Evolutionary conservation across 202 grass and related monocot genomes (phyloP).

Genomic region (Schoenoplectus tabernaemontani): DNA sequence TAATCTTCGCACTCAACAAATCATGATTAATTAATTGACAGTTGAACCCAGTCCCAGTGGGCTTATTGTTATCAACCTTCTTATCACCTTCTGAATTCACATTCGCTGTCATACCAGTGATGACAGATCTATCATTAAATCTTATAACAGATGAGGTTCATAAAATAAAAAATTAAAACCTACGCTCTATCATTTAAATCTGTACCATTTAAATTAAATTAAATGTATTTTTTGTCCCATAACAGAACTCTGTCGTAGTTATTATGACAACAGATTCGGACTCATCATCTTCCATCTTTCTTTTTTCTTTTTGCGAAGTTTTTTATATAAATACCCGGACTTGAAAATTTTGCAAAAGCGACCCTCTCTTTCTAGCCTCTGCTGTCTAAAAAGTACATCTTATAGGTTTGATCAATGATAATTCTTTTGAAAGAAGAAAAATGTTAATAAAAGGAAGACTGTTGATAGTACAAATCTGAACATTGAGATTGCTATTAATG

Average conservation of each 20-base stretch:
- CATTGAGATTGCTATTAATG: not conserved
- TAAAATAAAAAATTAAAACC: too few species aligned
- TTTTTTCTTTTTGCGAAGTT: not conserved
- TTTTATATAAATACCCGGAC: not conserved
- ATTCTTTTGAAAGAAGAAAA: not conserved
- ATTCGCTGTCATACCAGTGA: too few species aligned
- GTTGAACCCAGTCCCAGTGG: slow-evolving; percentile 29
- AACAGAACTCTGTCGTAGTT: too few species aligned
- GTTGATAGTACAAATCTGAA: not conserved
- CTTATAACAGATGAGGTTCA: too few species aligned
- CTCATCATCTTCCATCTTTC: too few species aligned
- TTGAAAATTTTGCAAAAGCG: not conserved
- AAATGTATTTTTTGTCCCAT: too few species aligned
- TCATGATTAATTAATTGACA: slow-evolving; percentile 19
- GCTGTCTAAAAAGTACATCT: slow-evolving; percentile 13
- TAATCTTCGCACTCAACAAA: slow-evolving; percentile 27
- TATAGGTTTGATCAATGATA: not conserved
- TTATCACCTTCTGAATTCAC: too few species aligned
- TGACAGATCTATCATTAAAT: too few species aligned
- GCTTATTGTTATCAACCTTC: not conserved
- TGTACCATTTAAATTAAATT: too few species aligned
- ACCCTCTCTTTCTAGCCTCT: slow-evolving; percentile 9
- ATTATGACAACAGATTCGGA: too few species aligned
- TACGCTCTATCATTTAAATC: too few species aligned
- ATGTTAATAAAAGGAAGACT: not conserved